Evolutionary conservation across 805 yeast genomes (phyloP), one percentile per base, ranked within the genome.

Genomic region (Pichia nanzhaoensis): DNA sequence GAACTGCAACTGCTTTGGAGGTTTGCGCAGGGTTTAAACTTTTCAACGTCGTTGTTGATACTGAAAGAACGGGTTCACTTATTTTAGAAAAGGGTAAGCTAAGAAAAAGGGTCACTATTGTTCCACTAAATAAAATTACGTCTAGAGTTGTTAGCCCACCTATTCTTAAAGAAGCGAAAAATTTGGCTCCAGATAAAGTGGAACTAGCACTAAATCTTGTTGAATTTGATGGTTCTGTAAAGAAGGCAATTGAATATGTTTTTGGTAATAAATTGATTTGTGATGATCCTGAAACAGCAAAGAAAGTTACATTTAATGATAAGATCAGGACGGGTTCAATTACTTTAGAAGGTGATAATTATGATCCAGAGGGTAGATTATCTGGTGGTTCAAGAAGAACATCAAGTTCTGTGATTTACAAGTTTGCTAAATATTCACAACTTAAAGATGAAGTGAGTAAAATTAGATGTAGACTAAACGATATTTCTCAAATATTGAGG

Each of bases 321-420:
- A 74, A 78, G 44, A 80, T 91, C 14, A 73, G 87, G 51, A 73
- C 90, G 0, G 80, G 89, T 55, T 82, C 95, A 27, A 88, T 95
- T 14, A 93, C 99, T 0, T 61, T 85, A 30, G 90, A 89, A 44
- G 99, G 99, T 42, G 99, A 93, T 61, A 75, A 83, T 10, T 93
- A 90, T 64, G 99, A 93, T 59, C 99, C 99, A 0, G 88, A 84
- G 53, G 99, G 99, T 14, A 86, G 95, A 7, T 69, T 93, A 22
- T 85, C 96, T 1, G 99, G 99, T 39, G 98, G 98, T n/a, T 81
- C 95, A 18, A 73, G 91, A 53, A 79, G 72, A 51, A 69, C 70
- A 40, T 67, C 76, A 14, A 71, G 77, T 1, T 75, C 88, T 0
- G 62, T 84, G 3, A 68, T 90, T 46, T 60, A 77, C 10, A 77